phyloP scores from a whole-genome alignment of 2,329 filamentous ascomycete species.

The Exophiala viscosa region DNA sequence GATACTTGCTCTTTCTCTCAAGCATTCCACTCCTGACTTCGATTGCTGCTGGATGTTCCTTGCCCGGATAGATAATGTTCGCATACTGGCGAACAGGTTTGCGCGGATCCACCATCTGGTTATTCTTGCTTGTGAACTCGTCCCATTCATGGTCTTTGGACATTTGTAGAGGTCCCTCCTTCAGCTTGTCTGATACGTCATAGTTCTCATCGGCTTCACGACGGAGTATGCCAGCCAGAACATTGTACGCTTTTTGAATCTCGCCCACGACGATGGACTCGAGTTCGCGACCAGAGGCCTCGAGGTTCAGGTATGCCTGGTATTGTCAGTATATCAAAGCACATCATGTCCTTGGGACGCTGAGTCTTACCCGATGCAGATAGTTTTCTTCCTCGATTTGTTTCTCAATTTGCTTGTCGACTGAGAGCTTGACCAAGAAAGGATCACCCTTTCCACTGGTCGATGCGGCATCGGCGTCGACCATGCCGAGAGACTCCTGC shows the following conservation, averaged over 20 bases:
- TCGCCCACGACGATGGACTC: slow-evolving; percentile 96
- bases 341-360: not conserved
- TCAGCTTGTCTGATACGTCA: slow-evolving; percentile 73
- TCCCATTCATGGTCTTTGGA: slow-evolving; percentile 91
- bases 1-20: slow-evolving; percentile 96
- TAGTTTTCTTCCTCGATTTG: slow-evolving; percentile 98
- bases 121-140: slow-evolving; percentile 72
- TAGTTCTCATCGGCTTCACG: slow-evolving; percentile 82
- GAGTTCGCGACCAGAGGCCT: slow-evolving; percentile 88
- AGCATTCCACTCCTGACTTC: slow-evolving; percentile 88
- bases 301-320: slow-evolving; percentile 88
- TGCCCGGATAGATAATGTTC: slow-evolving; percentile 86
- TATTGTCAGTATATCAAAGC: slow-evolving; percentile 19
- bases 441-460: slow-evolving; percentile 87
- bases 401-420: slow-evolving; percentile 84
- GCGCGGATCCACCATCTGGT: slow-evolving; percentile 81
- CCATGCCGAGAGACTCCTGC: slow-evolving; percentile 75
- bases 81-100: slow-evolving; percentile 73
- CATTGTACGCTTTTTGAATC: slow-evolving; percentile 96
- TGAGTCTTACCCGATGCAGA: slow-evolving; percentile 70
- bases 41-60: slow-evolving; percentile 73
- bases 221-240: slow-evolving; percentile 85
- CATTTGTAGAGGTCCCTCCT: slow-evolving; percentile 83
- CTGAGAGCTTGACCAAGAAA: slow-evolving; percentile 77
- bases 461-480: slow-evolving; percentile 70